Percentiles rank a stretch among this genome's conserved stretches.
phyloP scores from a whole-genome alignment of 2,329 filamentous ascomycete species.

The Bretziella fagacearum region DNA sequence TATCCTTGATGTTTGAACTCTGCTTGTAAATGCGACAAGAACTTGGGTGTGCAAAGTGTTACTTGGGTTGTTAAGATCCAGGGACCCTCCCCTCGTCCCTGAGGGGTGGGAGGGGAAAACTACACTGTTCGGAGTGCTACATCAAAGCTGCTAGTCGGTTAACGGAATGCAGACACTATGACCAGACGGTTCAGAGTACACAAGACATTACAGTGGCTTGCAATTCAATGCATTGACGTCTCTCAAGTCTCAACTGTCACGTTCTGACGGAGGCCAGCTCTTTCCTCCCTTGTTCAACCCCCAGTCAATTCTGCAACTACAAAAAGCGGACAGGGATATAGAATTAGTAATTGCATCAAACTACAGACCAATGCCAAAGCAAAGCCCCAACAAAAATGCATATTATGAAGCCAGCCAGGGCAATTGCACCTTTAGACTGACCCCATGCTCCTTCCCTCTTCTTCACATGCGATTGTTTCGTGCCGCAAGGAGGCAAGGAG shows the following conservation, averaged over 20 bases:
- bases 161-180: background rate
- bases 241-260: no score
- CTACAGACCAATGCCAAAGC: no score
- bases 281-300: no score
- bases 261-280: no score
- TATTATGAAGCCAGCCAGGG: no score
- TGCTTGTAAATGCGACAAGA: slow-evolving; percentile 1
- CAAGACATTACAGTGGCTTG: background rate
- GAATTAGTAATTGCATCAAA: no score
- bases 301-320: no score
- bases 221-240: background rate
- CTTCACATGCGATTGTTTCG: background rate
- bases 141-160: background rate
- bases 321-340: no score
- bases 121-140: background rate
- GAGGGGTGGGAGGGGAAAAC: background rate
- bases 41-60: background rate
- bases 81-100: background rate
- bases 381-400: no score
- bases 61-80: background rate
- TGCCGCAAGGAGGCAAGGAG: background rate
- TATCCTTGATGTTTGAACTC: slow-evolving; percentile 3
- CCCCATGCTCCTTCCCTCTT: no score
- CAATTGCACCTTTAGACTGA: no score
- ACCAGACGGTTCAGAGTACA: background rate